These are phyloP conservation scores for Globisporangium alternatum DNA, from an alignment of 352 stramenopile genomes.

Conservation along the genomic window DNA sequence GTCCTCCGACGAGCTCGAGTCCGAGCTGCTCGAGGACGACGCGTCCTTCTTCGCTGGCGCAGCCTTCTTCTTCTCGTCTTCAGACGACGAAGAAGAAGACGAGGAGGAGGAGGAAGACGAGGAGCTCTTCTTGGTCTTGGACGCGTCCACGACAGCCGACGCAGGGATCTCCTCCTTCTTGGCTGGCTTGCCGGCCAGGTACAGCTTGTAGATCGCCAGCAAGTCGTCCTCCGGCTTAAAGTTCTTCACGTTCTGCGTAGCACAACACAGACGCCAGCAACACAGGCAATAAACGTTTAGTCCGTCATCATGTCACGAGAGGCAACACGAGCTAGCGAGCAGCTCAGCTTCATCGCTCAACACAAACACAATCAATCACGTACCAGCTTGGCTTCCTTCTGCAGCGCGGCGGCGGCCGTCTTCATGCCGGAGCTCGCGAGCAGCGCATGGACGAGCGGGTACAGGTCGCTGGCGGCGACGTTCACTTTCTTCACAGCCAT, in stretches of 20 bases:
- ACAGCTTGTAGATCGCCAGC: constrained; percentile 70
- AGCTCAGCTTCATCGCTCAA: neutral
- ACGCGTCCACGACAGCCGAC: constrained; percentile 48
- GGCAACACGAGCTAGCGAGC: neutral
- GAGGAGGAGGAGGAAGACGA: constrained; percentile 32
- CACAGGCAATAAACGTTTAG: constrained; percentile 10
- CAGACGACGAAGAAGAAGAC: constrained; percentile 33
- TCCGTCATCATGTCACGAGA: neutral
- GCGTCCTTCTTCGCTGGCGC: constrained; percentile 21
- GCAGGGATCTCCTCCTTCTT: constrained; percentile 60
- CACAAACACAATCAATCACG: constrained; percentile 13
- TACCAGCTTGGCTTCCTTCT: constrained; percentile 75
- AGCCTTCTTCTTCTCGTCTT: constrained; percentile 31
- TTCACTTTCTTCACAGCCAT: constrained; percentile 23
- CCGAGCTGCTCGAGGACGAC: constrained; percentile 19
- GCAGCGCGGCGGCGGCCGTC: constrained; percentile 56
- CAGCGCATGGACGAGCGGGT: constrained; percentile 70
- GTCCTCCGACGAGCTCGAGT: constrained; percentile 27
- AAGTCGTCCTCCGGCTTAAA: constrained; percentile 67
- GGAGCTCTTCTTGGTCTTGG: constrained; percentile 44
- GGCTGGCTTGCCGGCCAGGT: constrained; percentile 43
- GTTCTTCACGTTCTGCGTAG: constrained; percentile 37
- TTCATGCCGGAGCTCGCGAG: constrained; percentile 65
- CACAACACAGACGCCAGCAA: constrained; percentile 1
- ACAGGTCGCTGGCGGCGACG: constrained; percentile 72